phyloP scores from a whole-genome alignment of 331 rosid genomes.

The Cydonia oblonga region DNA sequence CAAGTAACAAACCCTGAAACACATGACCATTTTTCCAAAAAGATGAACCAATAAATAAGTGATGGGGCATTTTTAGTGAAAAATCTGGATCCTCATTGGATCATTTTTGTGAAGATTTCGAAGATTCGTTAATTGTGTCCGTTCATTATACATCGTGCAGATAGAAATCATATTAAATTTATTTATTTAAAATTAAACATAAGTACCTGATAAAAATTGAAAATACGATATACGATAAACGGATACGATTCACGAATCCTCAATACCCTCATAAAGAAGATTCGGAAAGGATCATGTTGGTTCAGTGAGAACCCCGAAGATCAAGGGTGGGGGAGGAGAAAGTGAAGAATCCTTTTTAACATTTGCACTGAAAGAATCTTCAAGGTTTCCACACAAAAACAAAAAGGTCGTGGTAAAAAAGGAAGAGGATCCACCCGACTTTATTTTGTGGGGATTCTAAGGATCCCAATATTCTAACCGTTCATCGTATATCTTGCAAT shows the following conservation, averaged over 20 bases:
- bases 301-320: slow-evolving; percentile 9
- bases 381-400: slow-evolving; percentile 27
- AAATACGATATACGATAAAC: accelerated
- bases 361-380: slow-evolving; percentile 27
- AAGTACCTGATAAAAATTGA: no score
- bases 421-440: no score
- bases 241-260: no score
- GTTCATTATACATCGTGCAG: accelerated
- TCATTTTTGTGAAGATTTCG: no score
- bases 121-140: no score
- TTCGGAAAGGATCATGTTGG: no score
- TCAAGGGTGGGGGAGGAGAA: neutral
- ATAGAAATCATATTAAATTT: no score
- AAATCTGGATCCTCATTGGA: accelerated
- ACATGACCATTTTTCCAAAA: slow-evolving; percentile 26
- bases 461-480: accelerated
- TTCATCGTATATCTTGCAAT: no score
- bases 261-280: no score
- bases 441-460: no score
- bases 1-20: slow-evolving; percentile 16
- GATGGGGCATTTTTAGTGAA: slow-evolving; percentile 19
- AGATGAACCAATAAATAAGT: slow-evolving; percentile 14
- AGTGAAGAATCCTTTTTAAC: slow-evolving; percentile 6
- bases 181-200: no score
- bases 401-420: slow-evolving; percentile 9